These are phyloP conservation scores for Spathaspora arborariae DNA, from an alignment of 805 yeast genomes.

Conservation along the genomic window DNA sequence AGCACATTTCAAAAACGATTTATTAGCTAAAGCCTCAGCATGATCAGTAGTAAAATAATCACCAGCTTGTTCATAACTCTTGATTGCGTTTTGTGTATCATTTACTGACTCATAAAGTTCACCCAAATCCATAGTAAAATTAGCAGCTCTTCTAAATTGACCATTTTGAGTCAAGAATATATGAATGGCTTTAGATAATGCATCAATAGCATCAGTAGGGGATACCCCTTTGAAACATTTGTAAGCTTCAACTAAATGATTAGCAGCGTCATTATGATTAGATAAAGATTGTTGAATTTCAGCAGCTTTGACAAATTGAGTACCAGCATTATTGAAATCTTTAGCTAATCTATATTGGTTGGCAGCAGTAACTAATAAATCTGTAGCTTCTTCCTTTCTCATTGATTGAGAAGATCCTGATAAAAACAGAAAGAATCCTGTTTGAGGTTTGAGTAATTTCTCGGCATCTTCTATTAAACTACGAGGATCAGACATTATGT, in stretches of 20 bases:
- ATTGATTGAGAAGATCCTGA: slow-evolving; percentile 61
- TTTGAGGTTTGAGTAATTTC: slow-evolving; percentile 49
- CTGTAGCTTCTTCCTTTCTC: slow-evolving; percentile 88
- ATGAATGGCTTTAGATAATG: slow-evolving; percentile 72
- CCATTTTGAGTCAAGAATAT: slow-evolving; percentile 81
- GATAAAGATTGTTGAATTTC: slow-evolving; percentile 69
- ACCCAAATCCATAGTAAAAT: slow-evolving; percentile 87
- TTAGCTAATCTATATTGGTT: slow-evolving; percentile 77
- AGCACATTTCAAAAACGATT: slow-evolving; percentile 85
- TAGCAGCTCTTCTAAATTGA: slow-evolving; percentile 95
- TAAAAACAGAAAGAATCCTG: slow-evolving; percentile 63
- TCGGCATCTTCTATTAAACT: slow-evolving; percentile 43
- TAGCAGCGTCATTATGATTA: slow-evolving; percentile 87
- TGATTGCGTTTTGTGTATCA: slow-evolving; percentile 65
- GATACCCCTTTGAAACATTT: slow-evolving; percentile 76
- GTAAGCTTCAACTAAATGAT: slow-evolving; percentile 83
- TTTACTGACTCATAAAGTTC: slow-evolving; percentile 73
- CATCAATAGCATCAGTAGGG: slow-evolving; percentile 73
- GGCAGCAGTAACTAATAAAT: slow-evolving; percentile 89
- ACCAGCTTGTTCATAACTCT: slow-evolving; percentile 86
- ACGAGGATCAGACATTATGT: slow-evolving; percentile 41
- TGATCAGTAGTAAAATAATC: slow-evolving; percentile 95
- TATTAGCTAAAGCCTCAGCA: slow-evolving; percentile 85
- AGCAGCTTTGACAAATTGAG: slow-evolving; percentile 83
- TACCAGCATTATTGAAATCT: slow-evolving; percentile 72